A percentile compares a stretch with the other conserved stretches of the same genome.
These are phyloP conservation scores for Beauveria caledonica DNA, from an alignment of 2,329 filamentous ascomycete genomes.

Conservation along the genomic window DNA sequence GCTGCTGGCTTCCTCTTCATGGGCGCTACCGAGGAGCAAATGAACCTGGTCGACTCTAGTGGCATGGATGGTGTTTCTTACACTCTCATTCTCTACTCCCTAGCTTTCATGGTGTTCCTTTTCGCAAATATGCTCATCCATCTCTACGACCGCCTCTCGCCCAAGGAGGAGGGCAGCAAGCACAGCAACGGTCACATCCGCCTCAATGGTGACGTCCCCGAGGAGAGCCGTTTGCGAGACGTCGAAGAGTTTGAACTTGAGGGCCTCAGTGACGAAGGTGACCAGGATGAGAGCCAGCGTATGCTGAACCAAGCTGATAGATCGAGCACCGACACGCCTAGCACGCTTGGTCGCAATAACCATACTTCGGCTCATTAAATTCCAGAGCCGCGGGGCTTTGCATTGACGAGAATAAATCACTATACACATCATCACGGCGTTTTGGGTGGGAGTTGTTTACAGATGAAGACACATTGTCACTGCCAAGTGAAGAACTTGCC, in stretches of 20 bases:
- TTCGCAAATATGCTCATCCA: constrained; percentile 81
- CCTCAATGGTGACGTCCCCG: constrained; percentile 27
- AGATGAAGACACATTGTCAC: background rate
- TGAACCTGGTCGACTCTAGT: constrained; percentile 64
- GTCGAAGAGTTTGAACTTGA: constrained; percentile 92
- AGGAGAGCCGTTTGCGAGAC: constrained; percentile 58
- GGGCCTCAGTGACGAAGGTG: constrained; percentile 81
- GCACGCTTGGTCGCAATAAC: constrained; percentile 27
- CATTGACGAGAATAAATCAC: background rate
- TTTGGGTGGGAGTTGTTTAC: background rate
- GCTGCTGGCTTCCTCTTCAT: constrained; percentile 95
- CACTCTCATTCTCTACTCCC: constrained; percentile 81
- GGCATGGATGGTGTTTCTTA: constrained; percentile 86
- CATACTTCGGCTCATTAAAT: constrained; percentile 19
- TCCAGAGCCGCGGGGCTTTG: background rate
- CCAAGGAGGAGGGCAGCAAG: constrained; percentile 30
- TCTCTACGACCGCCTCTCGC: constrained; percentile 62
- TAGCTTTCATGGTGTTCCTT: constrained; percentile 85
- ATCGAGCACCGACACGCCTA: constrained; percentile 34
- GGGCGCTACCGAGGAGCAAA: constrained; percentile 95
- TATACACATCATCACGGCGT: constrained; percentile 4
- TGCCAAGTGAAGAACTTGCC: background rate
- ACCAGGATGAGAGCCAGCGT: constrained; percentile 48
- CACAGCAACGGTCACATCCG: constrained; percentile 27
- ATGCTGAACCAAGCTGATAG: constrained; percentile 29